These are phyloP conservation scores for Sarocladium oryzae DNA, from an alignment of 2,329 filamentous ascomycete species.

Conservation along the genomic window DNA sequence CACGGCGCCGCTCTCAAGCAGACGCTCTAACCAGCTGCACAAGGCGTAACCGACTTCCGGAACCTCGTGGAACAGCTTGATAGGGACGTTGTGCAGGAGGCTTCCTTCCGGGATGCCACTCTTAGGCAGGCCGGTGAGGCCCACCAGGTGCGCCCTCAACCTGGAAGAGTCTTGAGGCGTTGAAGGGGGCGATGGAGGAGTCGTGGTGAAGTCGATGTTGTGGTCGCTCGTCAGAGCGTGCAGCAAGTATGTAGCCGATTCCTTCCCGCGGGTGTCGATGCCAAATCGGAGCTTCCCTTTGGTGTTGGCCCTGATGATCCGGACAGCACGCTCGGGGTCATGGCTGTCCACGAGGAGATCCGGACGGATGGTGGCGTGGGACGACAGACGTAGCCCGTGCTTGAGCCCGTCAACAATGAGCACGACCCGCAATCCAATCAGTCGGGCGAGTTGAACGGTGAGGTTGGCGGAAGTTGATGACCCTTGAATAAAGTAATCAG, in stretches of 20 bases:
- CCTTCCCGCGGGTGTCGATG: slow-evolving; percentile 60
- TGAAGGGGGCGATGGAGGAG: slow-evolving; percentile 28
- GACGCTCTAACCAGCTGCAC: slow-evolving; percentile 58
- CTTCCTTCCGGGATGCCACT: slow-evolving; percentile 35
- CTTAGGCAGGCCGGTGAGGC: slow-evolving; percentile 62
- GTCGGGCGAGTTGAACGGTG: slow-evolving; percentile 59
- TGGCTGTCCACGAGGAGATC: slow-evolving; percentile 65
- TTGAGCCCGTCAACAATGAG: slow-evolving; percentile 60
- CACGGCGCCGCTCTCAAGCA: slow-evolving; percentile 50
- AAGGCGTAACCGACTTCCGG: slow-evolving; percentile 56
- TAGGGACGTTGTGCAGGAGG: slow-evolving; percentile 59
- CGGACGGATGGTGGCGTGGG: slow-evolving; percentile 35
- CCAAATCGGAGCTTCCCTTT: slow-evolving; percentile 55
- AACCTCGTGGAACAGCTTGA: slow-evolving; percentile 69
- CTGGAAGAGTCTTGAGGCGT: slow-evolving; percentile 25
- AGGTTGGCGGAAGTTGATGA: slow-evolving; percentile 66
- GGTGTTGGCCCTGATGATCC: slow-evolving; percentile 55
- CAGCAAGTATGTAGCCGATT: slow-evolving; percentile 54
- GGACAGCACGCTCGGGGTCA: slow-evolving; percentile 57
- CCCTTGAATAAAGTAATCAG: too few species aligned
- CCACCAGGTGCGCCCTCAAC: slow-evolving; percentile 51
- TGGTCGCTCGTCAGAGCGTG: slow-evolving; percentile 36
- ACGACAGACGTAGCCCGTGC: slow-evolving; percentile 53
- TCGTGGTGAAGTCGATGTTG: slow-evolving; percentile 11
- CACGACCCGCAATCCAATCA: slow-evolving; percentile 58